phyloP scores from a whole-genome alignment of 768 basidiomycete species.

The Mycena capillaripes region DNA sequence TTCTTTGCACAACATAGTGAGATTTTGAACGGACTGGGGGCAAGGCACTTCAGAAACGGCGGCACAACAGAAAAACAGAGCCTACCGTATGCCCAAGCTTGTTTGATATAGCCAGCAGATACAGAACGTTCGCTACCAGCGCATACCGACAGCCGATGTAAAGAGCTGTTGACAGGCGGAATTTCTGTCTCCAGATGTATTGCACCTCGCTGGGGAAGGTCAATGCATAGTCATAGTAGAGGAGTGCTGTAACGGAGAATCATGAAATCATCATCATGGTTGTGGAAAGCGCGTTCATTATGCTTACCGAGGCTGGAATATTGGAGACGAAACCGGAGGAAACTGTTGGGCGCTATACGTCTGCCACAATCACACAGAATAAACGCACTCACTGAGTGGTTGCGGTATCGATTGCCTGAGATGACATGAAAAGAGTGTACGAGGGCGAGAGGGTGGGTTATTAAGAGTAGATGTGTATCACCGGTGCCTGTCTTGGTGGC shows the following conservation, averaged over 20 bases:
- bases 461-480: slow-evolving; percentile 1
- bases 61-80: background rate
- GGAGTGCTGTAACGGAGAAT: background rate
- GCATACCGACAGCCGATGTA: too few relatives aligned
- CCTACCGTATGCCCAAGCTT: slow-evolving; percentile 6
- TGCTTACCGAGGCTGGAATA: slow-evolving; percentile 8
- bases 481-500: background rate
- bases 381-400: background rate
- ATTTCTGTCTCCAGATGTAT: too few relatives aligned
- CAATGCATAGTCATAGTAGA: too few relatives aligned
- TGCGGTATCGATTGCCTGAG: slow-evolving; percentile 7
- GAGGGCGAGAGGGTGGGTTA: background rate
- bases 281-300: background rate
- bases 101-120: too few relatives aligned
- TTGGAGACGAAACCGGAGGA: too few relatives aligned
- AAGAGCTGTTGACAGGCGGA: too few relatives aligned
- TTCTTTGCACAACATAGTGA: background rate
- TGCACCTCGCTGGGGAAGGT: too few relatives aligned
- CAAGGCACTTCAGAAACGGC: background rate
- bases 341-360: background rate
- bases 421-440: slow-evolving; percentile 4
- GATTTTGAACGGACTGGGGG: background rate
- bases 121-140: too few relatives aligned
- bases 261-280: background rate
- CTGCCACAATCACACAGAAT: background rate